Conservation (phyloP, 2,329 filamentous ascomycete genomes). For the Microsporum audouinii region DNA sequence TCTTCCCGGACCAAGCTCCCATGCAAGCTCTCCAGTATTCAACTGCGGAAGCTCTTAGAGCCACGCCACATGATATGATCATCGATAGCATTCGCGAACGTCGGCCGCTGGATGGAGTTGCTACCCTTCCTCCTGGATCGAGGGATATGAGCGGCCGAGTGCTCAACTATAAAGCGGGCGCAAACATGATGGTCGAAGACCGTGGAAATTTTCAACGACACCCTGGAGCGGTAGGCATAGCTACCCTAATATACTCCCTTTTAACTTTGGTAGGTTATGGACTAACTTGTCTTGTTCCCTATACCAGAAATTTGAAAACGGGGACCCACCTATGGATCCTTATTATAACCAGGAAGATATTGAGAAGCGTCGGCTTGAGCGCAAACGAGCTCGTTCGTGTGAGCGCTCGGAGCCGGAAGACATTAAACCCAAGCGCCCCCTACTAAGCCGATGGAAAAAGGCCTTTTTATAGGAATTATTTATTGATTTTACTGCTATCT, state of each 20-base stretch:
- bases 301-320: constrained; percentile 30
- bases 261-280: not conserved
- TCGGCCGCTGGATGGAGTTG: constrained; percentile 69
- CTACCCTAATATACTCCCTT: not conserved
- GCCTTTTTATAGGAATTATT: not conserved
- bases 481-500: not conserved
- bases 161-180: constrained; percentile 75
- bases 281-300: constrained; percentile 11
- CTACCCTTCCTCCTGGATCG: constrained; percentile 61
- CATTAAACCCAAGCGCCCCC: not conserved
- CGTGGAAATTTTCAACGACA: constrained; percentile 59
- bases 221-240: constrained; percentile 54
- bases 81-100: constrained; percentile 60
- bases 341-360: not conserved
- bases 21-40: constrained; percentile 62
- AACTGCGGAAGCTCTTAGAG: constrained; percentile 65
- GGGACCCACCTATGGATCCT: constrained; percentile 31
- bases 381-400: not conserved
- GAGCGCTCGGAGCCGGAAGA: not conserved
- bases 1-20: constrained; percentile 51
- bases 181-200: constrained; percentile 67
- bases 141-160: constrained; percentile 55
- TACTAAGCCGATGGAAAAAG: not conserved
- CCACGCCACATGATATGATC: constrained; percentile 69
- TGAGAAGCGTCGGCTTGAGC: not conserved